Evolutionary conservation across 2,329 filamentous ascomycete species (phyloP).

Genomic region (Pestalotiopsis sp.): DNA sequence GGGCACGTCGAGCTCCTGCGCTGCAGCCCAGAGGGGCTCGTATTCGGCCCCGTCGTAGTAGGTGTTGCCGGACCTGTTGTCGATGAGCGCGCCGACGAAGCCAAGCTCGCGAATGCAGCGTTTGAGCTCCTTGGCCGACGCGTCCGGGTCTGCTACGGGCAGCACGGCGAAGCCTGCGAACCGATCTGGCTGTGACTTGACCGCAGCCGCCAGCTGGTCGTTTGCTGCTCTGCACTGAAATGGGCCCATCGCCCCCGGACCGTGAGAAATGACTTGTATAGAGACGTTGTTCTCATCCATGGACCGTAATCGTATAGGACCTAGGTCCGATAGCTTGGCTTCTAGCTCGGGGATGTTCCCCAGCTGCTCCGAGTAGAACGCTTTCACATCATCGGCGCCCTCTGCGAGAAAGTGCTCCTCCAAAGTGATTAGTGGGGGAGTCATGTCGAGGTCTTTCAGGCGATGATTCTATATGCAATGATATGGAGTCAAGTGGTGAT

Average conservation of each 20-base stretch:
- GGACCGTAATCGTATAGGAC: constrained; percentile 13
- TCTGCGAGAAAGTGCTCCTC: constrained; percentile 22
- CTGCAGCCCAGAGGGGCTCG: constrained; percentile 32
- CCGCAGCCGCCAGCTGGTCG: constrained; percentile 25
- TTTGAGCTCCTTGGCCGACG: constrained; percentile 30
- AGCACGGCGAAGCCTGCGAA: constrained; percentile 31
- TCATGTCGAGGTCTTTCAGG: constrained; percentile 1
- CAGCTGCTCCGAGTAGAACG: constrained; percentile 14
- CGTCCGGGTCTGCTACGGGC: constrained; percentile 30
- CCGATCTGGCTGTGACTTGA: constrained; percentile 24
- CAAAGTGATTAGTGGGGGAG: constrained; percentile 19
- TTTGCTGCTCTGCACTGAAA: constrained; percentile 22
- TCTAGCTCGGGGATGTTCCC: constrained; percentile 12
- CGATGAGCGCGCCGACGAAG: constrained; percentile 35
- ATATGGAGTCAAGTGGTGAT: neutral
- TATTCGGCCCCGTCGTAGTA: constrained; percentile 33
- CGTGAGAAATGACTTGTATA: constrained; percentile 27
- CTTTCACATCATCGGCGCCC: constrained; percentile 13
- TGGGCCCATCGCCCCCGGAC: constrained; percentile 19
- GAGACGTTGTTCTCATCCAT: constrained; percentile 26
- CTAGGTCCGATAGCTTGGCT: constrained; percentile 18
- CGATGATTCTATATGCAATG: neutral
- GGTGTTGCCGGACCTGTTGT: constrained; percentile 24
- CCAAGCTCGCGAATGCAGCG: constrained; percentile 30
- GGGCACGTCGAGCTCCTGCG: constrained; percentile 47